Base-by-base conservation (phyloP, 169 alveolate genomes). In the Besnoitia besnoiti region DNA sequence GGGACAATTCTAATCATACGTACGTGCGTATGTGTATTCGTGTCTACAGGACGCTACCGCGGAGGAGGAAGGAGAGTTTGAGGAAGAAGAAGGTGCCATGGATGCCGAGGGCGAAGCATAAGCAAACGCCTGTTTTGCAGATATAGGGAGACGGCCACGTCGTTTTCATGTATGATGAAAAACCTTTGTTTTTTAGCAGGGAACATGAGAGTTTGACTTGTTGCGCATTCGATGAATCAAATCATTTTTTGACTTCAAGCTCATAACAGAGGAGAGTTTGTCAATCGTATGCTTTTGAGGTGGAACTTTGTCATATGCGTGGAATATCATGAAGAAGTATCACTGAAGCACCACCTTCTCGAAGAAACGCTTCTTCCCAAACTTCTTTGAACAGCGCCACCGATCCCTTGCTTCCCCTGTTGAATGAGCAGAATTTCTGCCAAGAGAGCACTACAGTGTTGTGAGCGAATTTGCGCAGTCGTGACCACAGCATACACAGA, bases 11-110 rank as follows among this genome's bases (percentile, higher is more conserved):
- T n/a, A n/a, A n/a, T n/a, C n/a, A n/a, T n/a, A n/a, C n/a, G n/a
- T n/a, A n/a, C n/a, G n/a, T n/a, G n/a, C n/a, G n/a, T n/a, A n/a
- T n/a, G n/a, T n/a, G n/a, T n/a, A n/a, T n/a, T n/a, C n/a, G n/a
- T 85, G 5, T 46, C 2, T 46, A 30, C 93, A 93, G 96, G 99
- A 98, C 99, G 97, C 96, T 30, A 93, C 97, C 40, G 95, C 96
- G 35, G 96, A 95, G 94, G 96, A 93, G 73, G 96, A 95, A 79
- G 96, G 96, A 12, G 95, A 93, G 73, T 95, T 93, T 49, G 96
- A 93, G 90, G 96, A 95, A 82, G 96, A 94, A 85, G 96, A 94
- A 67, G 96, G 95, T n/a, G 95, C 79, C 44, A 93, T 93, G 95
- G 95, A 93, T 16, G 85, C 91, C 47, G 95, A 93, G 59, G 95